Evolutionary conservation across 1,139 yeast genomes (phyloP).

Genomic region (Arxiozyma slooffiae): DNA sequence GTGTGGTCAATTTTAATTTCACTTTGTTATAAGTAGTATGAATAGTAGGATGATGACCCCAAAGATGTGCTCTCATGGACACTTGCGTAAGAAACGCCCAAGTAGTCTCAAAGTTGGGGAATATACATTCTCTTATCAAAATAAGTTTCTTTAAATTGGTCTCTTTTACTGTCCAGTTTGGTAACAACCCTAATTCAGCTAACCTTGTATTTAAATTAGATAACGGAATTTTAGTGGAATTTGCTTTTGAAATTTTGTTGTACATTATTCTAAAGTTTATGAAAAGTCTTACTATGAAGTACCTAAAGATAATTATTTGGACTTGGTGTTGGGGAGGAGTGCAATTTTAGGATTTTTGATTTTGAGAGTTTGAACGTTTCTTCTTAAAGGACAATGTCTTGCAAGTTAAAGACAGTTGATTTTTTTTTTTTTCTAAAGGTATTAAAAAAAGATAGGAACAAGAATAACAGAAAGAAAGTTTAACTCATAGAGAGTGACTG

Average conservation of each 20-base stretch:
- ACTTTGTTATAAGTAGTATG: slow-evolving; percentile 55
- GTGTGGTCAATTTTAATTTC: slow-evolving; percentile 51
- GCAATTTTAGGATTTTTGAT: not conserved
- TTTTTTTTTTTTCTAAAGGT: too few species aligned
- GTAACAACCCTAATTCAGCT: slow-evolving; percentile 5
- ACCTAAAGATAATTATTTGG: not conserved
- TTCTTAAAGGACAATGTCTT: not conserved
- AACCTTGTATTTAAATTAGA: slow-evolving; percentile 4
- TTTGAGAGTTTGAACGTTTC: not conserved
- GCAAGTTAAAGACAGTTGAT: not conserved
- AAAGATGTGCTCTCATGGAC: slow-evolving; percentile 48
- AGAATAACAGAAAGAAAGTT: not conserved
- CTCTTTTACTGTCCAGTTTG: slow-evolving; percentile 15
- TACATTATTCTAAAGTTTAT: slow-evolving; percentile 5
- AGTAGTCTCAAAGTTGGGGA: slow-evolving; percentile 47
- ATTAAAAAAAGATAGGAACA: not conserved
- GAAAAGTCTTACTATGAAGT: not conserved
- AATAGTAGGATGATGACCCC: slow-evolving; percentile 69
- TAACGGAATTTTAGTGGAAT: slow-evolving; percentile 2
- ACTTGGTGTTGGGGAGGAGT: not conserved
- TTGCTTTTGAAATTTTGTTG: slow-evolving; percentile 6
- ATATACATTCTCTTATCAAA: slow-evolving; percentile 33
- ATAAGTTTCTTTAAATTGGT: slow-evolving; percentile 3
- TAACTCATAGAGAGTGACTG: not conserved
- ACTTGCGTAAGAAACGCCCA: slow-evolving; percentile 59